Percentiles rank a stretch among this genome's conserved stretches.
phyloP scores from a whole-genome alignment of 352 stramenopile genomes.

The Phytophthora megakarya region DNA sequence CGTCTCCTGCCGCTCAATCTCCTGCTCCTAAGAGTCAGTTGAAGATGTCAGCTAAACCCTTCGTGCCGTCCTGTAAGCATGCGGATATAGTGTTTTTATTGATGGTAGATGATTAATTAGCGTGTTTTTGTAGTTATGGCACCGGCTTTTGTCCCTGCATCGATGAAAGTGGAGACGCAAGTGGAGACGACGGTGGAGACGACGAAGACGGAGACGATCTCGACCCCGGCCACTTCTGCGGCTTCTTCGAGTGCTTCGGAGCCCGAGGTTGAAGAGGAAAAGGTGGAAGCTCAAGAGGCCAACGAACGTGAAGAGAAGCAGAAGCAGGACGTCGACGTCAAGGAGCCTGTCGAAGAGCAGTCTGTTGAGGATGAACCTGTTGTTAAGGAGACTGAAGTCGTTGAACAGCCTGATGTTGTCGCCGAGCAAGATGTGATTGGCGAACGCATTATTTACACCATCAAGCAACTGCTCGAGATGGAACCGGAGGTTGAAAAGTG shows the following conservation, averaged over 20 bases:
- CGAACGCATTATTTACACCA: conserved; percentile 77
- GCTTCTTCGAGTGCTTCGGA: conserved; percentile 42
- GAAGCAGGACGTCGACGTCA: conserved; percentile 27
- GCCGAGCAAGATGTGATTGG: conserved; percentile 49
- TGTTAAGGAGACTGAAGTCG: conserved; percentile 16
- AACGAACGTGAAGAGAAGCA: conserved; percentile 27
- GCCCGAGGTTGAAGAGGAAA: conserved; percentile 38
- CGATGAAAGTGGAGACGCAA: conserved; percentile 32
- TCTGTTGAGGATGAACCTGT: conserved; percentile 7
- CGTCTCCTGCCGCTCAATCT: conserved; percentile 3
- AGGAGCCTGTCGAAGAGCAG: conserved; percentile 28
- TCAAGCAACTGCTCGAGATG: conserved; percentile 75
- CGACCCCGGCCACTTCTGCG: conserved; percentile 35
- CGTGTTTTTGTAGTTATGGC: conserved; percentile 37
- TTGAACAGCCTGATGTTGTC: conserved; percentile 33
- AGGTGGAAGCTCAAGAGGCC: conserved; percentile 9
- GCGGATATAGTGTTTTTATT: neutral
- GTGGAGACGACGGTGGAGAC: conserved; percentile 19
- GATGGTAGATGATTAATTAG: conserved; percentile 2
- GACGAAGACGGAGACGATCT: conserved; percentile 18
- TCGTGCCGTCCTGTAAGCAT: conserved; percentile 57
- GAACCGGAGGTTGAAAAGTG: conserved; percentile 57
- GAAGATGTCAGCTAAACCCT: conserved; percentile 62
- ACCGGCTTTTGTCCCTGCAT: conserved; percentile 35
- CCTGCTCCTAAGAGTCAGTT: conserved; percentile 38